Conservation (phyloP, 306 rosid genomes). For the Carpinus fangiana region DNA sequence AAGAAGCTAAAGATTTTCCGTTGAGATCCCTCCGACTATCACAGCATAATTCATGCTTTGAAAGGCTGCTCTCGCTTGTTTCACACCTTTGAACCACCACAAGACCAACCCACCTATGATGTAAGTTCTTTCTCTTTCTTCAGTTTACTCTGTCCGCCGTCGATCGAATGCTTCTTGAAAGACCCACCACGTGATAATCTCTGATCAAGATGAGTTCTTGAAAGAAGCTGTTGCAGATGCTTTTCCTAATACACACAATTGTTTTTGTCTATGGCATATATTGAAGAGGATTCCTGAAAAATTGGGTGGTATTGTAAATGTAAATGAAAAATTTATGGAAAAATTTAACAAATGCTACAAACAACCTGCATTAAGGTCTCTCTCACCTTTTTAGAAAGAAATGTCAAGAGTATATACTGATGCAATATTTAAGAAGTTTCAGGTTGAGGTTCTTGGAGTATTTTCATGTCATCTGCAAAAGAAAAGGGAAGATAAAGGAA, state of each 20-base stretch:
- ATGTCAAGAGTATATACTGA: conserved; percentile 47
- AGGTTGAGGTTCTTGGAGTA: conserved; percentile 52
- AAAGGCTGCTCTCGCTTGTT: conserved; percentile 81
- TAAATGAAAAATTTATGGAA: conserved; percentile 38
- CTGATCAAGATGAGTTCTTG: conserved; percentile 55
- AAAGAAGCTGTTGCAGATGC: conserved; percentile 61
- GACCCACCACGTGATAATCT: conserved; percentile 32
- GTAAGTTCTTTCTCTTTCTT: conserved; percentile 34
- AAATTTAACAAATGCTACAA: conserved; percentile 42
- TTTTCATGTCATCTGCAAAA: conserved; percentile 48
- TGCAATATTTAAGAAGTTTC: conserved; percentile 53
- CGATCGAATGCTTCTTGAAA: too few species aligned
- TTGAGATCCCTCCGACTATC: conserved; percentile 84
- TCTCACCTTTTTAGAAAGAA: conserved; percentile 59
- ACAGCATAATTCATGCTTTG: conserved; percentile 68
- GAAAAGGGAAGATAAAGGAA: conserved; percentile 37
- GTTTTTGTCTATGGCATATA: conserved; percentile 63
- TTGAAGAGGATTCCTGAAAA: conserved; percentile 42
- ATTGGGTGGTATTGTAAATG: conserved; percentile 35
- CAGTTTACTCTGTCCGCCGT: too few species aligned
- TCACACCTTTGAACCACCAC: conserved; percentile 71
- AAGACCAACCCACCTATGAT: conserved; percentile 61
- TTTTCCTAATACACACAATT: conserved; percentile 49
- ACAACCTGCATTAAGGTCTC: conserved; percentile 41
- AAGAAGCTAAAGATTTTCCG: conserved; percentile 62